Base-by-base conservation (phyloP, 176 grass and related monocot species). In the Paspalum notatum region DNA sequence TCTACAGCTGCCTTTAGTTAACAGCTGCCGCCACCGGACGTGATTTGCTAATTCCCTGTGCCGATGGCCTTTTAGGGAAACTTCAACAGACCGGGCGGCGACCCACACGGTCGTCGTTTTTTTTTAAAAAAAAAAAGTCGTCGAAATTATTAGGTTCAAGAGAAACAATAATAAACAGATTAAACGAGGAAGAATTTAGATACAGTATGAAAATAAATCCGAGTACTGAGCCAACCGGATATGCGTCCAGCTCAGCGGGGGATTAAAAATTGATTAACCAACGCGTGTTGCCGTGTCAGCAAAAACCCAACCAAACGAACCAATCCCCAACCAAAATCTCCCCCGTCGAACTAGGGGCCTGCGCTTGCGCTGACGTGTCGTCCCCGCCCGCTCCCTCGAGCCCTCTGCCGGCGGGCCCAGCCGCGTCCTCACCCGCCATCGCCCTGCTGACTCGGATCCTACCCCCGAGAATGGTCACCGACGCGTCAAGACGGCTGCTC, bases 221-320 rank as follows among this genome's bases (percentile, higher is more conserved):
- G 46, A 65, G 38, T 42, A 1, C 17, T 7, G 1, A 40, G 17
- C 1, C 9, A 7, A 59, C 24, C 10, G 76, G 84, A 72, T 66
- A 67, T 47, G 50, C 37, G 25, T 45, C 47, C 12, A 17, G 26
- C 6, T 18, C n/a, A 53, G 13, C 50, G 20, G 18, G 12, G 8
- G 57, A 42, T 63, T 1, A 11, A 17, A 17, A 32, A 32, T 32
- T 38, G 16, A 11, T 13, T 39, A 26, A 60, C 48, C 6, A 61
- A 46, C 59, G 79, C 87, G 82, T 62, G 82, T 51, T 8, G 84
- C 77, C 77, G 63, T 49, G 77, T 85, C 77, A 85, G 56, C 87
- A 48, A n/a, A 20, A 10, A 5, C 74, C 3, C 25, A 4, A 5
- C 75, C 27, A 14, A 25, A 45, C 46, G 8, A 51, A 16, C 4